Evolutionary conservation across 1,284 basidiomycete species (phyloP), one percentile per base, ranked within the genome.

Genomic region (Trichosporon asahii): DNA sequence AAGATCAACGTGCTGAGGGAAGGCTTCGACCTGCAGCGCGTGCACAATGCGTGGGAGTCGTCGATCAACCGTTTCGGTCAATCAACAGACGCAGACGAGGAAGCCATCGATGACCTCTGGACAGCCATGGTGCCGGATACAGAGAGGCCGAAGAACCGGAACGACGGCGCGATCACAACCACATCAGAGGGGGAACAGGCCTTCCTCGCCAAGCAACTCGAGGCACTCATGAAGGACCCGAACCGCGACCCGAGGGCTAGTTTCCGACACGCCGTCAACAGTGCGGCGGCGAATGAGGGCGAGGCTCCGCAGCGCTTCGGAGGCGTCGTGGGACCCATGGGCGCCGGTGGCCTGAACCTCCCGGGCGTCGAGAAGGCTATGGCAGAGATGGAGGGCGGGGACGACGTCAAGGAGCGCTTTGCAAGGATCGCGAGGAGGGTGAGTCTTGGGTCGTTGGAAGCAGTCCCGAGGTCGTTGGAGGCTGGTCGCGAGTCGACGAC

Each of bases 1-100:
- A 98, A 98, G 86, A 98, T 98, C 73, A 87, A 88, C 2, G 91
- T 98, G 2, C 84, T 98, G 68, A 86, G 94, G 64, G 96, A 98
- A 60, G 91, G 93, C 0, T 99, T 98, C 76, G 94, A 97, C 72
- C 89, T 92, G 0, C 90, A 88, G 66, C 81, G 87, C 63, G 92
- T 93, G 87, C 90, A 89, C 1, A 89, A 90, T 68, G 92, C 91
- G 25, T 98, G 93, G 92, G 91, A 94, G 72, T 84, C 72, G 8
- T 37, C 35, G 11, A 37, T 37, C 35, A 37, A 37, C 35, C 35
- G 35, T 12, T 12, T 3, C 9, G 35, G 35, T 3, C 35, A 37
- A 12, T 37, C 29, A 72, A 85, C 64, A 90, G 89, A 75, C 12
- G 74, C 72, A 21, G 78, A 77, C 27, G 73, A 72, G 44, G 78